Evolutionary conservation across 139 green algal genomes (phyloP), one percentile per base, ranked within the genome.

Genomic region (Pseudopediastrum boryanum): DNA sequence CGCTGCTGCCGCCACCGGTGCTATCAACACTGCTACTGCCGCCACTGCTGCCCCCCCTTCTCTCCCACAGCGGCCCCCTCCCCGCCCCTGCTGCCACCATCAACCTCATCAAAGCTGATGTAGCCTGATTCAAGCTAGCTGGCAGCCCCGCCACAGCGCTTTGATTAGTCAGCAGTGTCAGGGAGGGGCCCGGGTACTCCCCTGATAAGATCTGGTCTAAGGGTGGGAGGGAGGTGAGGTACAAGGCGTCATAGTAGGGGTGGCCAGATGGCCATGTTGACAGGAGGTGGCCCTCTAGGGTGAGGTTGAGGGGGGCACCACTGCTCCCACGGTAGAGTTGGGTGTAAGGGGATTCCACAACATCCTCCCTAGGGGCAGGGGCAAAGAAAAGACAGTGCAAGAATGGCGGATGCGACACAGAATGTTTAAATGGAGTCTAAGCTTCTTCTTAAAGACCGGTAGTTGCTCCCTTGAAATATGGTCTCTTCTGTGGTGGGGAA

Each of bases 201-300:
- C 63, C 75, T 9, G 13, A 43, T 13, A 72, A 44, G 44, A 80
- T 59, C 73, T 73, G 73, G 0, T 71, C 75, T 9, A 75, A 1
- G 27, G 27, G 58, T 29, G 84, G 84, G 39, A 90, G 75, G 35
- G 31, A 41, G 3, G 87, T 46, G 27, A 95, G 13, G 79, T 86
- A 87, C 5, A 93, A 19, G 0, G 84, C 87, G 63, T 94, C 91
- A 66, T 94, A 94, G 33, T 71, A 42, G 8, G 81, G 77, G 10
- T 54, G n/a, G 33, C 67, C 83, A 12, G 36, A 71, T 62, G 78
- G 83, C 88, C 90, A 95, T 25, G 71, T 68, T 12, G 56, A 10
- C 27, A 95, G 86, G 61, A 95, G 85, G 41, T 80, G 90, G 33
- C 64, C 83, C 2, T 95, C 91, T 52, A 95, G 79, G 0, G 84